Conservation (phyloP, 2,329 filamentous ascomycete genomes). For the Aspergillus ochraceus region DNA sequence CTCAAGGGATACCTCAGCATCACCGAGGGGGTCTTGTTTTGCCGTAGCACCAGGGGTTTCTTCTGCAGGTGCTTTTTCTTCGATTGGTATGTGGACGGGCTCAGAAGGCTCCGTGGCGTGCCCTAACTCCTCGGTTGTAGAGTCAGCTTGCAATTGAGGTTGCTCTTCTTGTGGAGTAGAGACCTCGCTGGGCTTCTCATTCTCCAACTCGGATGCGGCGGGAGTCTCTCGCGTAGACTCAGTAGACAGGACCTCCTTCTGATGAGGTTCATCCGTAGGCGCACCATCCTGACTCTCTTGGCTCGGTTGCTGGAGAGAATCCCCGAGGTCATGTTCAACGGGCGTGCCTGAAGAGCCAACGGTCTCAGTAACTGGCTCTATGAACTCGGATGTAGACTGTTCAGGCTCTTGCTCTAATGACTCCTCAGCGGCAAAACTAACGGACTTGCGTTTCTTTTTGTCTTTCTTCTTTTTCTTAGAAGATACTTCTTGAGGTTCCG, state of each 20-base stretch:
- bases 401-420: not conserved
- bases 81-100: not conserved
- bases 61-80: not conserved
- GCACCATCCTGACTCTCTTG: not conserved
- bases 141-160: not conserved
- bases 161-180: slow-evolving; percentile 8
- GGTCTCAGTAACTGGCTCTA: not conserved
- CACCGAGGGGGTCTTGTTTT: not conserved
- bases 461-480: slow-evolving; percentile 45
- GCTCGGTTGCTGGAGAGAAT: not conserved
- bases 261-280: not conserved
- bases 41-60: not conserved
- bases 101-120: not conserved
- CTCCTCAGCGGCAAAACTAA: slow-evolving; percentile 7
- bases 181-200: not conserved
- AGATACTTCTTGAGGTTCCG: slow-evolving; percentile 10
- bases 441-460: slow-evolving; percentile 26
- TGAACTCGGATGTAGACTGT: not conserved
- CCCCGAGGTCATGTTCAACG: not conserved
- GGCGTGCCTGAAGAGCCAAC: not conserved
- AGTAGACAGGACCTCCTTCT: not conserved
- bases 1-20: not conserved
- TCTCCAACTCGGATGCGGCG: not conserved
- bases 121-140: not conserved
- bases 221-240: not conserved